Base-by-base conservation (phyloP, 169 alveolate genomes). In the Plasmodium sp. region DNA sequence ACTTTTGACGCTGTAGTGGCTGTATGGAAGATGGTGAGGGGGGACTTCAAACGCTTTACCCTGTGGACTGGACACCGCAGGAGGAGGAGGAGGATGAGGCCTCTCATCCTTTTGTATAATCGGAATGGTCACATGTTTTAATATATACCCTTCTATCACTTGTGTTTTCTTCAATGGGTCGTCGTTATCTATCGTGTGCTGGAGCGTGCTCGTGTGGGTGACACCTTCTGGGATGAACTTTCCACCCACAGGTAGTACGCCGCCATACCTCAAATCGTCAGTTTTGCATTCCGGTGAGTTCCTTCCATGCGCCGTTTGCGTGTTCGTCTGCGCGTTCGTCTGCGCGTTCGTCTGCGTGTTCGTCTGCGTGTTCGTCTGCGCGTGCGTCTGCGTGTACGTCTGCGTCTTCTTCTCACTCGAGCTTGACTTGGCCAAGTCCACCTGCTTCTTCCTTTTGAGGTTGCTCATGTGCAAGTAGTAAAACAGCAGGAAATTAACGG, bases 41-140 rank as follows among this genome's bases (percentile, higher is more conserved):
- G 14, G 77, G 14, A 22, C 43, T 67, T 67, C 77, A 67, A 67
- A 67, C 39, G 5, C 39, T 31, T 67, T 67, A 67, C 39, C 9
- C 43, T 18, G 77, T 67, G 22, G 82, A n/a, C 18, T 71, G 73
- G 31, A 9, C n/a, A 39, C 7, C 12, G 16, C 27, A 41, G 12
- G 36, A 14, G 34, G 33, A 31, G 34, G 33, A 31, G 33, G 48
- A 16, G 27, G 27, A 22, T 16, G 48, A 16, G 22, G 2, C 62
- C n/a, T 85, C 2, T 75, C 84, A 7, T 84, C 93, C 75, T 85
- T 85, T 48, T 73, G 71, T n/a, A 84, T 84, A 48, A 84, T 74
- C 18, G 93, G 93, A 73, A 73, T 84, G 7, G 84, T 16, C 45
- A 84, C 31, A n/a, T n/a, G 16, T 73, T 84, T 71, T 74, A 84